Evolutionary conservation across 176 grass and related monocot species (phyloP).

Genomic region (maize (Zea mays)): DNA sequence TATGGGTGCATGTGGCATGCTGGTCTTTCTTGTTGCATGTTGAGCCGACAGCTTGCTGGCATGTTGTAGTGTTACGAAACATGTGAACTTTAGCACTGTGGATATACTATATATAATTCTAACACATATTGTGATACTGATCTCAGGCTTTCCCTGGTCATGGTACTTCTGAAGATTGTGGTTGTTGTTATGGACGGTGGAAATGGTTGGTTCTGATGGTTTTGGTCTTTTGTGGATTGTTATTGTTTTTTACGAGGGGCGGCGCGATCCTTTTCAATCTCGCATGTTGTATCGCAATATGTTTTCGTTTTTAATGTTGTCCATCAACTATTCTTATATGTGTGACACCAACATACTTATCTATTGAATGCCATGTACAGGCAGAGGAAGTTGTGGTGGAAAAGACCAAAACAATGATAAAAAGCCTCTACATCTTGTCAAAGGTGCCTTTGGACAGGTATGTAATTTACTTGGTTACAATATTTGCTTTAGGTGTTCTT

Average conservation of each 20-base stretch:
- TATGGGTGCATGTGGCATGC: background rate
- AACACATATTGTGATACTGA: constrained; percentile 24
- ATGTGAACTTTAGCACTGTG: too few species aligned
- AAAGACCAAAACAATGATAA: constrained; percentile 6
- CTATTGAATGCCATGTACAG: too few species aligned
- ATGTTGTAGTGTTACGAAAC: background rate
- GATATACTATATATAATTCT: constrained; percentile 11
- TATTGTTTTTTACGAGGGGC: too few species aligned
- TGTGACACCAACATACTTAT: too few species aligned
- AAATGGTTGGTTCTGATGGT: too few species aligned
- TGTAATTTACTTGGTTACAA: constrained; percentile 5
- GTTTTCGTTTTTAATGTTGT: background rate
- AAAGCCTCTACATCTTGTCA: constrained; percentile 19
- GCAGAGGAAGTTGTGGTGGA: too few species aligned
- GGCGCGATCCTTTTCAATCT: too few species aligned
- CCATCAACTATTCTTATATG: too few species aligned
- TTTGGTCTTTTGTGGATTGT: too few species aligned
- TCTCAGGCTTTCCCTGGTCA: constrained; percentile 75
- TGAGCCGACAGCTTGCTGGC: constrained; percentile 19
- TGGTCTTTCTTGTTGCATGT: constrained; percentile 32
- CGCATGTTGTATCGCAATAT: too few species aligned
- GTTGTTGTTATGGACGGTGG: too few species aligned
- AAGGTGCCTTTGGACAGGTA: constrained; percentile 48
- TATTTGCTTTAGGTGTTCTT: too few species aligned
- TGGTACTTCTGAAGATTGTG: constrained; percentile 80